Evolutionary conservation across 208 protist species (phyloP).

Genomic region (Herpetomonas tarakana): DNA sequence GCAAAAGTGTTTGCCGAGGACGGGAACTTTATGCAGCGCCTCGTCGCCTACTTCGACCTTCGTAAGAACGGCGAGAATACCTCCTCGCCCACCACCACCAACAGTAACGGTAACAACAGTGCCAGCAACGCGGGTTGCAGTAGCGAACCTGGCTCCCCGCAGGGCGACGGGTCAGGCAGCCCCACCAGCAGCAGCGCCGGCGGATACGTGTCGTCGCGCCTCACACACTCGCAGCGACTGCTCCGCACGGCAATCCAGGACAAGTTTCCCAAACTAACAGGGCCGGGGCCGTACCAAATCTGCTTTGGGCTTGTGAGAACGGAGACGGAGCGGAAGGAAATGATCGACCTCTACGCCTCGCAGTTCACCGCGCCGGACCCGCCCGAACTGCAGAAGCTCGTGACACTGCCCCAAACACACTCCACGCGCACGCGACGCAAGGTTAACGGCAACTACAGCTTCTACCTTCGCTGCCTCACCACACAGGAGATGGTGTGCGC

Average conservation of each 20-base stretch:
- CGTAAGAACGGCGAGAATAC: too few species aligned
- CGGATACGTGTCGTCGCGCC: constrained; percentile 12
- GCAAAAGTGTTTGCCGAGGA: constrained; percentile 64
- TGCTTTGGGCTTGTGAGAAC: constrained; percentile 64
- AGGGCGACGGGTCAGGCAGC: neutral
- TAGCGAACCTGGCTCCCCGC: neutral
- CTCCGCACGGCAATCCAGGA: constrained; percentile 81
- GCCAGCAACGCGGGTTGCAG: neutral
- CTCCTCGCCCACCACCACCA: constrained; percentile 4
- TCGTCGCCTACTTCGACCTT: constrained; percentile 59
- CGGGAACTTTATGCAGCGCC: constrained; percentile 65
- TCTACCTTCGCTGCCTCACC: constrained; percentile 64
- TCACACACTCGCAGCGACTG: constrained; percentile 69
- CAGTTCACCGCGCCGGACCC: constrained; percentile 84
- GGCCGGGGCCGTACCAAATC: constrained; percentile 57
- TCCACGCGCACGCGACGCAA: constrained; percentile 73
- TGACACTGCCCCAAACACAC: constrained; percentile 56
- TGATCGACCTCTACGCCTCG: constrained; percentile 75
- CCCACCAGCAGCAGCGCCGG: neutral
- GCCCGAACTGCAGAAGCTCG: constrained; percentile 61
- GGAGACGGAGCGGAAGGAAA: constrained; percentile 52
- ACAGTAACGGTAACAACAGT: neutral
- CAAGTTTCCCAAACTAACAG: constrained; percentile 67
- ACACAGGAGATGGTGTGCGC: constrained; percentile 74
- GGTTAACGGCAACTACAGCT: constrained; percentile 74